Conservation (phyloP, 495 filamentous ascomycete species). For the Amphirosellinia nigrospora region DNA sequence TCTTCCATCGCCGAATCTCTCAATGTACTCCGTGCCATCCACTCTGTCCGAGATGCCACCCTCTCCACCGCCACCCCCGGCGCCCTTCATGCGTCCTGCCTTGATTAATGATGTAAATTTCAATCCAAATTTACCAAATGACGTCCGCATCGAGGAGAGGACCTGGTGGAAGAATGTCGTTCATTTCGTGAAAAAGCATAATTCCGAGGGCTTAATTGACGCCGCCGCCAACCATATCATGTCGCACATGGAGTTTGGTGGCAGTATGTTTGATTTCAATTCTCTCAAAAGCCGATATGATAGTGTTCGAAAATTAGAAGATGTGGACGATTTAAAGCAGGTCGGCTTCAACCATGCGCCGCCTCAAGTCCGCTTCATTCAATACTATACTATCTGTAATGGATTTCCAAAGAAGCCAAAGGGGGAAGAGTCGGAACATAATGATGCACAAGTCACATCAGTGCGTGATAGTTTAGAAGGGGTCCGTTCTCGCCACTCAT, state of each 20-base stretch:
- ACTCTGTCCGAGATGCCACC: constrained; percentile 37
- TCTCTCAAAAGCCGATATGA: constrained; percentile 74
- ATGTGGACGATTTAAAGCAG: constrained; percentile 56
- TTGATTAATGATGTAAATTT: constrained; percentile 65
- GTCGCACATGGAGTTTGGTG: constrained; percentile 83
- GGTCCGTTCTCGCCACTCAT: constrained; percentile 44
- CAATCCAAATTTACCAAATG: constrained; percentile 76
- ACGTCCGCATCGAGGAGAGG: constrained; percentile 66
- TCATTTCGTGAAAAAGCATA: constrained; percentile 83
- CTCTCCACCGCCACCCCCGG: constrained; percentile 29
- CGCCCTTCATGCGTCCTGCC: constrained; percentile 28
- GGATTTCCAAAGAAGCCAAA: constrained; percentile 62
- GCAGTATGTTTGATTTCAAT: constrained; percentile 76
- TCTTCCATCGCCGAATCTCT: constrained; percentile 42
- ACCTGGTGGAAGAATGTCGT: constrained; percentile 68
- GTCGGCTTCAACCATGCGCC: constrained; percentile 31
- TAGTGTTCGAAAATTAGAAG: constrained; percentile 70
- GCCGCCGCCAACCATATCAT: constrained; percentile 76
- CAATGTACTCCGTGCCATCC: constrained; percentile 43
- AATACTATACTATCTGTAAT: constrained; percentile 88
- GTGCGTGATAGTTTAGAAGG: constrained; percentile 17
- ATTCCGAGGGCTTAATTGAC: constrained; percentile 64
- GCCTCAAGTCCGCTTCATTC: constrained; percentile 73
- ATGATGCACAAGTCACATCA: constrained; percentile 25
- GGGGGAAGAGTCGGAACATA: constrained; percentile 33